Base-by-base conservation (phyloP, 1,284 basidiomycete genomes). In the Inonotus obliquus region DNA sequence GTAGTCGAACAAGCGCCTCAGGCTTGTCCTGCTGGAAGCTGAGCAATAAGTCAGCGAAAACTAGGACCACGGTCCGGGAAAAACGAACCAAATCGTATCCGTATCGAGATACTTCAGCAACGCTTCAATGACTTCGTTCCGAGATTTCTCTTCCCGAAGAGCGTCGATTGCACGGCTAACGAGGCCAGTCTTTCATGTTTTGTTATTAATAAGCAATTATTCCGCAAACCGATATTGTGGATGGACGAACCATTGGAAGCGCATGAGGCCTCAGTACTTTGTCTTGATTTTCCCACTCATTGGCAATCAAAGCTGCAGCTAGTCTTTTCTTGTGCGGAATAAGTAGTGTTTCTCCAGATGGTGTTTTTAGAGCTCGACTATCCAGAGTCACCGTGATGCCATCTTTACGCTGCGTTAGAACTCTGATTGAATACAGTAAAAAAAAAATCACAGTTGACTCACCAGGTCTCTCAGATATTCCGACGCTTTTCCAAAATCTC, bases 241-340 rank as follows among this genome's bases (percentile, higher is more conserved):
- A 21, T 48, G 6, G 35, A 74, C 84, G 65, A 68, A 96, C 96
- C 80, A 98, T 84, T 4, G 96, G 96, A 29, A 99, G 76, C 0
- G 94, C 88, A 72, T 97, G 93, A 35, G 91, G 91, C 74, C 96
- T 98, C 65, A 98, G 71, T 1, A 95, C 71, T 23, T 80, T 85
- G 61, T 88, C 86, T 77, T 98, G 96, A 70, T 91, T 92, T 71
- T 97, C 93, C 96, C 96, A 99, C 77, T 99, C 96, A 62, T 90
- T 84, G 10, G 95, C 96, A 66, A 99, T 89, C 61, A 98, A 80
- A 0, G 90, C 80, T 1, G 96, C 95, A 19, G 92, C 79, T 37
- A 96, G 72, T 51, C 79, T 75, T 67, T 92, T 90, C 62, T 85
- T 78, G 41, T 76, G 73, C 0, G 95, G 95, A 17, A 99, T 71